Evolutionary conservation across 164 flowering plant species (phyloP).

Genomic region (Aristolochia contorta): DNA sequence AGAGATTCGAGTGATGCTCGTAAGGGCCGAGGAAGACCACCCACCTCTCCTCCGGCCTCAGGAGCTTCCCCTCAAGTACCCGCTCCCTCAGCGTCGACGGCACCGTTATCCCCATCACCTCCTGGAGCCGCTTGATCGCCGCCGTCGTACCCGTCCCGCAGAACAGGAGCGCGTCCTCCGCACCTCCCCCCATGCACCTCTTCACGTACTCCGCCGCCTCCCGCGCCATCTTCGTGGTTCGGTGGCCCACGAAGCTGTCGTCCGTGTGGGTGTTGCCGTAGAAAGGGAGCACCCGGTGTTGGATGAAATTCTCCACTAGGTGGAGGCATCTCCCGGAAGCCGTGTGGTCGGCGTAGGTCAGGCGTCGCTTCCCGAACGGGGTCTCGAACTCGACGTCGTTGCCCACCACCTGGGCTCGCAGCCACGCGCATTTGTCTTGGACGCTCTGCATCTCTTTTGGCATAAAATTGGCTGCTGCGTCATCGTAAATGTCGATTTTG

Average conservation of each 20-base stretch:
- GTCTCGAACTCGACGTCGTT: conserved; percentile 4
- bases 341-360: conserved; percentile 14
- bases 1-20: conserved; percentile 36
- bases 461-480: too few species aligned
- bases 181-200: conserved; percentile 21
- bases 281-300: conserved; percentile 11
- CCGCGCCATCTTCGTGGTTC: conserved; percentile 15
- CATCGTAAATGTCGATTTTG: too few species aligned
- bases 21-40: conserved; percentile 32
- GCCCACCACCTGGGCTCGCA: conserved; percentile 3
- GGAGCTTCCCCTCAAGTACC: background rate
- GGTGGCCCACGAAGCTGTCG: conserved; percentile 20
- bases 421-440: background rate
- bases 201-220: conserved; percentile 20
- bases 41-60: conserved; percentile 19
- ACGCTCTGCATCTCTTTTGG: too few species aligned
- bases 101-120: conserved; percentile 20
- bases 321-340: conserved; percentile 16
- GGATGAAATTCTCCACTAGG: conserved; percentile 10
- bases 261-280: conserved; percentile 21
- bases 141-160: conserved; percentile 23
- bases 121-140: conserved; percentile 23
- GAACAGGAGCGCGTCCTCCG: conserved; percentile 13
- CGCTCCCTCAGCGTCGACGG: conserved; percentile 15
- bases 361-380: conserved; percentile 8